Conservation (phyloP, 1,139 yeast genomes). For the Candida sp. region DNA sequence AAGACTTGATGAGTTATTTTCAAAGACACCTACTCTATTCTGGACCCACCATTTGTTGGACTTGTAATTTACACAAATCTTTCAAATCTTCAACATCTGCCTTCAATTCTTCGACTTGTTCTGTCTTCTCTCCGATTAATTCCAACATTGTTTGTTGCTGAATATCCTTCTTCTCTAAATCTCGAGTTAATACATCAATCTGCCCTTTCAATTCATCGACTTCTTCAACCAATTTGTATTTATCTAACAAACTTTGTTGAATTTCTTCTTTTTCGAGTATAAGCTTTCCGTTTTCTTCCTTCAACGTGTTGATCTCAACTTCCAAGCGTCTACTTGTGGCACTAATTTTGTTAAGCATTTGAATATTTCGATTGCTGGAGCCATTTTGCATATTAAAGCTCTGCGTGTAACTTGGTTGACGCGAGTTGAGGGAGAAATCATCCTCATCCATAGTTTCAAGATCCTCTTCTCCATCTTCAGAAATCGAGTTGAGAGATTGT, state of each 20-base stretch:
- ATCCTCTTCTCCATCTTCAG: slow-evolving; percentile 16
- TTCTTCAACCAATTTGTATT: slow-evolving; percentile 46
- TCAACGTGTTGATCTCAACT: slow-evolving; percentile 64
- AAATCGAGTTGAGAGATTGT: slow-evolving; percentile 17
- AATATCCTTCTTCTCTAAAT: slow-evolving; percentile 34
- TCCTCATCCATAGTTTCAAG: slow-evolving; percentile 8
- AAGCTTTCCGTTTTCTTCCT: slow-evolving; percentile 58
- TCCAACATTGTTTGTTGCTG: slow-evolving; percentile 65
- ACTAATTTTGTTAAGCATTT: slow-evolving; percentile 69
- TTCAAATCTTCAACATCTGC: slow-evolving; percentile 91
- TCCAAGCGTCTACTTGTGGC: slow-evolving; percentile 77
- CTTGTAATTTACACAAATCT: slow-evolving; percentile 76
- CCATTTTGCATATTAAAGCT: slow-evolving; percentile 11
- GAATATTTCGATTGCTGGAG: slow-evolving; percentile 34
- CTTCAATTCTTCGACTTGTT: slow-evolving; percentile 75
- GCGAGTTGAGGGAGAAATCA: slow-evolving; percentile 10
- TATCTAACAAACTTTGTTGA: slow-evolving; percentile 58
- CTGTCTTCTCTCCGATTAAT: slow-evolving; percentile 85
- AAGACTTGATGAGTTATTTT: too few species aligned
- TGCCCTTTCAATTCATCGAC: slow-evolving; percentile 32
- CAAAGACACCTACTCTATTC: not conserved
- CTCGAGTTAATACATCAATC: slow-evolving; percentile 29
- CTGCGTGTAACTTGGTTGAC: slow-evolving; percentile 4
- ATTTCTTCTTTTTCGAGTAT: slow-evolving; percentile 60
- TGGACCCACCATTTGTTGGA: slow-evolving; percentile 71